These are phyloP conservation scores for Friedmanniomyces simplex DNA, from an alignment of 495 filamentous ascomycete species.

Conservation along the genomic window DNA sequence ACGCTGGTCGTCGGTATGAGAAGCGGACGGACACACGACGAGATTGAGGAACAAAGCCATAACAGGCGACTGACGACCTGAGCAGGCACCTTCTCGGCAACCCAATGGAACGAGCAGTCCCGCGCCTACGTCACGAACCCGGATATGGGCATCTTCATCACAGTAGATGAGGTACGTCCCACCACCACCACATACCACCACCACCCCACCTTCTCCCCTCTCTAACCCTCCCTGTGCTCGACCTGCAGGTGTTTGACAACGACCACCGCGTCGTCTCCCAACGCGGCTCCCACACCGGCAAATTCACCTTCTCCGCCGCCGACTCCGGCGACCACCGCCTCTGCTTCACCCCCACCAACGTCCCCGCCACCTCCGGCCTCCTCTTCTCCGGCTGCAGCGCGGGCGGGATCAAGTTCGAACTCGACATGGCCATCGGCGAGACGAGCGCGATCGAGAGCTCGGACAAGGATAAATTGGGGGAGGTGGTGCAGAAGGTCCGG, in stretches of 20 bases:
- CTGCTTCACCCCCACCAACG: slow-evolving; percentile 76
- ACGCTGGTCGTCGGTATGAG: slow-evolving; percentile 81
- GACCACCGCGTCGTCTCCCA: slow-evolving; percentile 91
- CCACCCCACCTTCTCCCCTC: neutral
- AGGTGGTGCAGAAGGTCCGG: slow-evolving; percentile 80
- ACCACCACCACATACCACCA: neutral
- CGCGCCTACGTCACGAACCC: slow-evolving; percentile 55
- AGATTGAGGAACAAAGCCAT: neutral
- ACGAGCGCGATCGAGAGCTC: slow-evolving; percentile 88
- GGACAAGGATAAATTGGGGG: slow-evolving; percentile 86
- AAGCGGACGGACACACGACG: neutral
- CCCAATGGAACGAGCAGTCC: slow-evolving; percentile 60
- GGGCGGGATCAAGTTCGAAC: slow-evolving; percentile 68
- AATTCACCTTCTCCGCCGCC: slow-evolving; percentile 92
- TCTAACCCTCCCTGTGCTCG: neutral
- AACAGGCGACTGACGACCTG: slow-evolving; percentile 35
- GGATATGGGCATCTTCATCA: slow-evolving; percentile 17
- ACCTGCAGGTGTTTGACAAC: slow-evolving; percentile 85
- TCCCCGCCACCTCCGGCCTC: slow-evolving; percentile 52
- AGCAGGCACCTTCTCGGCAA: slow-evolving; percentile 58
- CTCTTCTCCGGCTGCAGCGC: slow-evolving; percentile 49
- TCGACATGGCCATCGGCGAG: slow-evolving; percentile 92
- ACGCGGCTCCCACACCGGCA: slow-evolving; percentile 61
- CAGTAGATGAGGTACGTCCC: slow-evolving; percentile 6
- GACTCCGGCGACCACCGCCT: slow-evolving; percentile 89